phyloP scores from a whole-genome alignment of 2,329 filamentous ascomycete genomes.

The Huntiella moniliformis region DNA sequence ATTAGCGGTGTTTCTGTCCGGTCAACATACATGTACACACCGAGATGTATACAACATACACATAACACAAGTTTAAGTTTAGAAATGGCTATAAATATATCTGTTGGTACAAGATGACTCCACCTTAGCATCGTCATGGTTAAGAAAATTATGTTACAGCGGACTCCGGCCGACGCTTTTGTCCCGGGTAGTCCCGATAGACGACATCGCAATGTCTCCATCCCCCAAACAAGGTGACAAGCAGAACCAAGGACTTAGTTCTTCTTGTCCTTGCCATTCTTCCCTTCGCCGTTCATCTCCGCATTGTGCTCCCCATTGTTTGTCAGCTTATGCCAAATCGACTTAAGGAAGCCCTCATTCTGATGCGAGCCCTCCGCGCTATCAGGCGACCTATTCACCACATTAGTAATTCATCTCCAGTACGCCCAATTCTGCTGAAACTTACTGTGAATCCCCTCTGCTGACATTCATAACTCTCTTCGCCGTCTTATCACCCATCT shows the following conservation, averaged over 20 bases:
- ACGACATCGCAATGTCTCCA: too few species aligned
- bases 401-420: neutral
- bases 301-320: slow-evolving; percentile 44
- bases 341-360: slow-evolving; percentile 81
- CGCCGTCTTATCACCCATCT: slow-evolving; percentile 82
- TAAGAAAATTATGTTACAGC: too few species aligned
- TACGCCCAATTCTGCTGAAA: slow-evolving; percentile 7
- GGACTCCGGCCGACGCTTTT: too few species aligned
- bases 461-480: slow-evolving; percentile 79
- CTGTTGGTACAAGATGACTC: slow-evolving; percentile 9
- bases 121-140: too few species aligned
- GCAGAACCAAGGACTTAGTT: neutral
- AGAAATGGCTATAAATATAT: neutral
- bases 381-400: neutral
- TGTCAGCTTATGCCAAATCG: slow-evolving; percentile 82
- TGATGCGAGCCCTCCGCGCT: slow-evolving; percentile 32
- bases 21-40: too few species aligned
- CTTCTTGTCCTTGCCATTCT: slow-evolving; percentile 14
- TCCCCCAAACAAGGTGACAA: too few species aligned
- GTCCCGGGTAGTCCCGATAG: too few species aligned
- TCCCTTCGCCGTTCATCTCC: slow-evolving; percentile 16
- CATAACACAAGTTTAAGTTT: too few species aligned
- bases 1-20: too few species aligned
- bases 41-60: too few species aligned
- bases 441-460: slow-evolving; percentile 23